A percentile compares a stretch with the other conserved stretches of the same genome.
These are phyloP conservation scores for Fusarium stilboides DNA, from an alignment of 2,329 filamentous ascomycete species.

Conservation along the genomic window DNA sequence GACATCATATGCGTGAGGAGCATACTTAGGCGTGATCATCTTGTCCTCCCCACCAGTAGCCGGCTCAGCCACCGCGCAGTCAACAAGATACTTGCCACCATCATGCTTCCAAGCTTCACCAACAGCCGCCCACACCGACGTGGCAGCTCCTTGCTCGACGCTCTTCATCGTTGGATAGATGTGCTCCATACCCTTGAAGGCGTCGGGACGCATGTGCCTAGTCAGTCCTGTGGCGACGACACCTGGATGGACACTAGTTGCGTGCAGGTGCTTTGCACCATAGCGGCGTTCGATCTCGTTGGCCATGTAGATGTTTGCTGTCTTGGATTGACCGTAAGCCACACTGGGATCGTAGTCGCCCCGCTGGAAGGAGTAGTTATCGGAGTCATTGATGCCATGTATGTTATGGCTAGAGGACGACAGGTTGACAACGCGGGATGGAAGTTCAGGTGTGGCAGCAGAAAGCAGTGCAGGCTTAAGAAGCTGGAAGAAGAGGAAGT, in stretches of 20 bases:
- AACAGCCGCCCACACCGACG: background rate
- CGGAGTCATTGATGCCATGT: slow-evolving; percentile 7
- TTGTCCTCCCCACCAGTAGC: background rate
- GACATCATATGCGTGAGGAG: background rate
- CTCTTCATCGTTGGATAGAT: background rate
- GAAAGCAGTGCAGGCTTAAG: slow-evolving; percentile 61
- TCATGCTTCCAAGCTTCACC: background rate
- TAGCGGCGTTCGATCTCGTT: slow-evolving; percentile 44
- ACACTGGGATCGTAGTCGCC: slow-evolving; percentile 25
- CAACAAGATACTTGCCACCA: background rate
- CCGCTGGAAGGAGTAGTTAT: slow-evolving; percentile 31
- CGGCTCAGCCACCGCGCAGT: background rate
- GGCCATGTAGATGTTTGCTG: slow-evolving; percentile 45
- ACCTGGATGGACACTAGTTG: slow-evolving; percentile 40
- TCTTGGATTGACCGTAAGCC: slow-evolving; percentile 43
- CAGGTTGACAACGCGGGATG: slow-evolving; percentile 63
- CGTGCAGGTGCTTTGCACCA: slow-evolving; percentile 23
- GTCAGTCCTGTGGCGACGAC: background rate
- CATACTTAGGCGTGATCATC: background rate
- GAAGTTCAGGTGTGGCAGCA: slow-evolving; percentile 55
- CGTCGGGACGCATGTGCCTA: background rate
- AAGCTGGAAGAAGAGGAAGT: slow-evolving; percentile 53
- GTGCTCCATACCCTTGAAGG: background rate
- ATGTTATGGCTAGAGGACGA: slow-evolving; percentile 59
- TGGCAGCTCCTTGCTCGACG: background rate